These are phyloP conservation scores for Penicillium cosmopolitanum DNA, from an alignment of 495 filamentous ascomycete genomes.

Conservation along the genomic window DNA sequence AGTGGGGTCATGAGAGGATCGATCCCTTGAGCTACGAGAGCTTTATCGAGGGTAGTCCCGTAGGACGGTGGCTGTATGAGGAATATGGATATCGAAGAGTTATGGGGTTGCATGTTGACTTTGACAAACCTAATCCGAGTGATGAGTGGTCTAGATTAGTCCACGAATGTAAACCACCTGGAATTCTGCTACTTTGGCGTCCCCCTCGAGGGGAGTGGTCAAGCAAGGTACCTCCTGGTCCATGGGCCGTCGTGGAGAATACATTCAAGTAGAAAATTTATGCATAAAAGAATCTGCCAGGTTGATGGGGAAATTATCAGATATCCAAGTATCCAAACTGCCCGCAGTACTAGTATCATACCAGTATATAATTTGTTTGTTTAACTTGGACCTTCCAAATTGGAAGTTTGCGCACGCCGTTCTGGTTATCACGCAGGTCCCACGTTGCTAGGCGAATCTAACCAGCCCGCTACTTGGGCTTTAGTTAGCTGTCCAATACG, in stretches of 20 bases:
- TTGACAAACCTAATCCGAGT: constrained; percentile 29
- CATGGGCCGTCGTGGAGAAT: constrained; percentile 10
- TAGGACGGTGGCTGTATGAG: constrained; percentile 43
- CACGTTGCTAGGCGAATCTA: no score
- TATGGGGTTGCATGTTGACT: constrained; percentile 24
- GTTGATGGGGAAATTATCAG: no score
- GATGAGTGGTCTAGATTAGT: constrained; percentile 33
- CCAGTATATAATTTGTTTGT: no score
- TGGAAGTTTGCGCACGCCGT: no score
- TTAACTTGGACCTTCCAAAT: no score
- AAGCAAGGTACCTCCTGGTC: constrained; percentile 21
- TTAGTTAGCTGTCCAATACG: no score
- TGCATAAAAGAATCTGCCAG: no score
- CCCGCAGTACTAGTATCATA: no score
- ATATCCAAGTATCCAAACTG: no score
- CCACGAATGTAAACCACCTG: constrained; percentile 29
- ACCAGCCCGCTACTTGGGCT: no score
- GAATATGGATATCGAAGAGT: constrained; percentile 32
- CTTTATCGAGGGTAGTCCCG: constrained; percentile 36
- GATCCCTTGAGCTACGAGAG: constrained; percentile 40
- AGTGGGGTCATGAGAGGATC: constrained; percentile 39
- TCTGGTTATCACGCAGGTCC: no score
- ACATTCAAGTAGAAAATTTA: no score
- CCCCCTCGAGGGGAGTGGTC: constrained; percentile 35
- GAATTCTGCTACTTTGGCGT: constrained; percentile 35